Conservation (phyloP, 73 alveolate species). For the Paramecium octaurelia region DNA sequence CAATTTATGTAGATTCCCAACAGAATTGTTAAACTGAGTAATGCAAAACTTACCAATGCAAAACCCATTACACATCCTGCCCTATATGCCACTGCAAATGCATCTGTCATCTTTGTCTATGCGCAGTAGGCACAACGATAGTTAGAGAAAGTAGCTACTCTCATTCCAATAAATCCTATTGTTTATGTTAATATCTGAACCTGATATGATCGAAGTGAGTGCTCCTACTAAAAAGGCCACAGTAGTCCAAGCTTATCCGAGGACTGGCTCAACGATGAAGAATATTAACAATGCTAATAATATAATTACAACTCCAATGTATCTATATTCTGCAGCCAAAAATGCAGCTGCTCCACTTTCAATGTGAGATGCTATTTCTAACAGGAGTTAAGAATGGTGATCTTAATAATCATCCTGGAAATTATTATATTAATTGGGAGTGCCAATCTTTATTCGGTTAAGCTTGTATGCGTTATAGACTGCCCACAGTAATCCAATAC, state of each 20-base stretch:
- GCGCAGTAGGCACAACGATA: slow-evolving; percentile 71
- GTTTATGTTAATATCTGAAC: not conserved
- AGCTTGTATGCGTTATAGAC: slow-evolving; percentile 28
- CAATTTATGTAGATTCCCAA: slow-evolving; percentile 68
- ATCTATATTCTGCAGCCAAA: slow-evolving; percentile 77
- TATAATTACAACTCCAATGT: slow-evolving; percentile 68
- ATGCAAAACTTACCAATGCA: slow-evolving; percentile 74
- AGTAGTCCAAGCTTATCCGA: slow-evolving; percentile 82
- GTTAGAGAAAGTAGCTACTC: slow-evolving; percentile 83
- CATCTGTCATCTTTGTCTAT: slow-evolving; percentile 72
- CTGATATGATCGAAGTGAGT: slow-evolving; percentile 70
- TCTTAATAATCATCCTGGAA: slow-evolving; percentile 30
- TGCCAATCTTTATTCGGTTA: slow-evolving; percentile 33
- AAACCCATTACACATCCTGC: slow-evolving; percentile 88
- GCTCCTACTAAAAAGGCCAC: slow-evolving; percentile 84
- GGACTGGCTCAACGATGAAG: slow-evolving; percentile 71
- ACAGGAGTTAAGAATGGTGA: slow-evolving; percentile 38
- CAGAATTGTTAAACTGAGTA: slow-evolving; percentile 62
- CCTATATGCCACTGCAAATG: slow-evolving; percentile 81
- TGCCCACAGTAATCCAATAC: slow-evolving; percentile 52
- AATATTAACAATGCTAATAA: slow-evolving; percentile 69
- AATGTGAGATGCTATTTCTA: slow-evolving; percentile 52
- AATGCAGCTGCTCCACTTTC: slow-evolving; percentile 83
- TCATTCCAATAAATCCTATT: slow-evolving; percentile 85
- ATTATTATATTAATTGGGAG: slow-evolving; percentile 28